Evolutionary conservation across 768 basidiomycete species (phyloP).

Genomic region (Chalciporus pseudorubinellus): DNA sequence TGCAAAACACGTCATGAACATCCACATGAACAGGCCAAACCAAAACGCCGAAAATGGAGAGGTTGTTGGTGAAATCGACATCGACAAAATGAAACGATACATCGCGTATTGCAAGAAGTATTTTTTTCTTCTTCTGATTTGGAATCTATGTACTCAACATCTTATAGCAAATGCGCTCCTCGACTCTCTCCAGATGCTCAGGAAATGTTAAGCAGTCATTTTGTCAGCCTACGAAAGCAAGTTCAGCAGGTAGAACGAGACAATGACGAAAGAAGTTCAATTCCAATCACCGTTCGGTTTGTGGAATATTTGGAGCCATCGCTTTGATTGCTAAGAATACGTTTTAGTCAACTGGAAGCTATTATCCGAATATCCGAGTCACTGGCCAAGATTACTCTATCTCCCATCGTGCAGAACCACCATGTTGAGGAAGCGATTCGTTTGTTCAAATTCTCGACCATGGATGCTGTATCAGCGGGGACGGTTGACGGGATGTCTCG

Average conservation of each 20-base stretch:
- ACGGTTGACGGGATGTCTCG: constrained; percentile 90
- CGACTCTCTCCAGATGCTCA: constrained; percentile 90
- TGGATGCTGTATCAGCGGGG: constrained; percentile 97
- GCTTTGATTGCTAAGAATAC: constrained; percentile 2
- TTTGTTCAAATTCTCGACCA: constrained; percentile 97
- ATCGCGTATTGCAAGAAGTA: constrained; percentile 95
- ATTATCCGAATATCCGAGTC: constrained; percentile 99
- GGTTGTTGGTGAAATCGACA: constrained; percentile 81
- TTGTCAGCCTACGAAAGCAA: constrained; percentile 88
- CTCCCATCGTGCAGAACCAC: constrained; percentile 80
- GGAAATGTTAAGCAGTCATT: constrained; percentile 95
- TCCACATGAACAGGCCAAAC: constrained; percentile 93
- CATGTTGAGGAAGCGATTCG: constrained; percentile 99
- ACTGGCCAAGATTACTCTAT: constrained; percentile 89
- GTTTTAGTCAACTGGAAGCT: constrained; percentile 83
- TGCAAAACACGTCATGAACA: constrained; percentile 97
- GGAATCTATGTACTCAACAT: constrained; percentile 1
- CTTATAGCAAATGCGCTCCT: constrained; percentile 87
- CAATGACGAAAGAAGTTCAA: constrained; percentile 96
- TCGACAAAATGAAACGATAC: constrained; percentile 98
- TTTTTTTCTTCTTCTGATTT: constrained; percentile 14
- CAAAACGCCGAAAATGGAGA: constrained; percentile 57
- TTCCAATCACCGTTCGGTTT: constrained; percentile 95
- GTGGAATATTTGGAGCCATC: constrained; percentile 23
- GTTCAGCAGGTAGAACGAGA: constrained; percentile 95